Percentiles rank a stretch among this genome's conserved stretches.
Conservation (phyloP, 1,284 basidiomycete genomes). For the Blastosporella zonata region DNA sequence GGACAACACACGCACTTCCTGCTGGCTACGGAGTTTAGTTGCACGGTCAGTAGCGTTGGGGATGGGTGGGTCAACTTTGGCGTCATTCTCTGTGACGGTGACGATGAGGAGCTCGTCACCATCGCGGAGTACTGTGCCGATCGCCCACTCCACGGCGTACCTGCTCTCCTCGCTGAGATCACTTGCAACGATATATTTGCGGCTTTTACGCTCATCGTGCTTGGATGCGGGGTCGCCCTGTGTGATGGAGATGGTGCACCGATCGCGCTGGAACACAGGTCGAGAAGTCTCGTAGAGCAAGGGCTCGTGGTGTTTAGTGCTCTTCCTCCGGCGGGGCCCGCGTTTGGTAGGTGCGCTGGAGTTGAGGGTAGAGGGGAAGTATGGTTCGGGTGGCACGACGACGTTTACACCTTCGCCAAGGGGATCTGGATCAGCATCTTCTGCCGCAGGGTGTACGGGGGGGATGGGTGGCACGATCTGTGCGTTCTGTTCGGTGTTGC, state of each 20-base stretch:
- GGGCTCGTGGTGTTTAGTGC: conserved; percentile 55
- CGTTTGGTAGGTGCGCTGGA: conserved; percentile 35
- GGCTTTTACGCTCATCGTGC: conserved; percentile 56
- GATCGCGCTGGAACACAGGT: conserved; percentile 86
- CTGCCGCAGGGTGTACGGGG: conserved; percentile 28
- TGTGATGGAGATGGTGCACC: conserved; percentile 87
- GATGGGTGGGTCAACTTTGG: conserved; percentile 82
- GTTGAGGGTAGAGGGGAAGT: conserved; percentile 73
- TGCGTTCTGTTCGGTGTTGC: conserved; percentile 74
- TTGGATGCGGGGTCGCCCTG: conserved; percentile 76
- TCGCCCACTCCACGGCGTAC: conserved; percentile 94
- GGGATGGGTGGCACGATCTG: conserved; percentile 45
- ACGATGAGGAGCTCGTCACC: conserved; percentile 92
- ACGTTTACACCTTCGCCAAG: conserved; percentile 90
- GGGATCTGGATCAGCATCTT: conserved; percentile 63
- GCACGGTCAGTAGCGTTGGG: conserved; percentile 70
- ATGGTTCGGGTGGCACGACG: conserved; percentile 75
- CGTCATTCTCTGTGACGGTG: conserved; percentile 90
- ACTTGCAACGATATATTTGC: conserved; percentile 87
- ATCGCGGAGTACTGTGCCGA: conserved; percentile 93
- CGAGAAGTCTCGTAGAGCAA: conserved; percentile 66
- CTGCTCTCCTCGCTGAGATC: conserved; percentile 91
- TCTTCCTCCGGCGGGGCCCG: conserved; percentile 57
- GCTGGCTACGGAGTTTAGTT: conserved; percentile 79
- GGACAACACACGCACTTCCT: conserved; percentile 59